These are phyloP conservation scores for Hypoxylon lenormandii DNA, from an alignment of 495 filamentous ascomycete genomes.

Conservation along the genomic window DNA sequence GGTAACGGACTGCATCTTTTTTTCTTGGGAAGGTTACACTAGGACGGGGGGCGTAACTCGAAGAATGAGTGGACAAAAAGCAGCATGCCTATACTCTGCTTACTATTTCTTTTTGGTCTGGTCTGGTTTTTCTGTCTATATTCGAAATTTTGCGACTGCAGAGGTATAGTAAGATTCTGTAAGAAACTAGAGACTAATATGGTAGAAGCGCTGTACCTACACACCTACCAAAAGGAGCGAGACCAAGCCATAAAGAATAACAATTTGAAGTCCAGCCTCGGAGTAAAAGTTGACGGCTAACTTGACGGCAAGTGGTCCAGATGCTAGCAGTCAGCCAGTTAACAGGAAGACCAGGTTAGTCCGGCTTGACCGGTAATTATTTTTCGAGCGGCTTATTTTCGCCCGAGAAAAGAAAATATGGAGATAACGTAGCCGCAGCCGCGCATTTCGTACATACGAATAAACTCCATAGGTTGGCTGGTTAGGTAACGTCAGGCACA, in stretches of 20 bases:
- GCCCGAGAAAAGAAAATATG: conserved; percentile 30
- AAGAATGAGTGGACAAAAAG: conserved; percentile 37
- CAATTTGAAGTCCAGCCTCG: conserved; percentile 11
- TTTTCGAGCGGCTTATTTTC: conserved; percentile 44
- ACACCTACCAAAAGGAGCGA: conserved; percentile 42
- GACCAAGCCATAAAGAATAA: conserved; percentile 45
- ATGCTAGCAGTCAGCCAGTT: conserved; percentile 8
- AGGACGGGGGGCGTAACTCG: conserved; percentile 30
- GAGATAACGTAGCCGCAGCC: conserved; percentile 4
- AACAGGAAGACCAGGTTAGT: conserved; percentile 9
- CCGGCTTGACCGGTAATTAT: conserved; percentile 45
- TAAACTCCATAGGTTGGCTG: too few relatives aligned
- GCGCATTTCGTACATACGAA: background rate
- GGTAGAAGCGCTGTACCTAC: conserved; percentile 6
- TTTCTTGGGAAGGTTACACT: conserved; percentile 38
- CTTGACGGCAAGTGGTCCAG: conserved; percentile 16
- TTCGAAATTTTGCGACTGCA: conserved; percentile 14
- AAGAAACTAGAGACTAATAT: conserved; percentile 21
- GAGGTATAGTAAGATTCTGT: conserved; percentile 37
- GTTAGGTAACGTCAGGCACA: too few relatives aligned
- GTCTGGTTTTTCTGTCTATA: conserved; percentile 15
- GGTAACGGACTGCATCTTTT: conserved; percentile 1
- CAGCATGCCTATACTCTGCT: conserved; percentile 42
- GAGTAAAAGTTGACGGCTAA: conserved; percentile 42
- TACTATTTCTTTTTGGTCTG: conserved; percentile 30